Base-by-base conservation (phyloP, 2,329 filamentous ascomycete species). In the Pseudocercospora fijiensis region DNA sequence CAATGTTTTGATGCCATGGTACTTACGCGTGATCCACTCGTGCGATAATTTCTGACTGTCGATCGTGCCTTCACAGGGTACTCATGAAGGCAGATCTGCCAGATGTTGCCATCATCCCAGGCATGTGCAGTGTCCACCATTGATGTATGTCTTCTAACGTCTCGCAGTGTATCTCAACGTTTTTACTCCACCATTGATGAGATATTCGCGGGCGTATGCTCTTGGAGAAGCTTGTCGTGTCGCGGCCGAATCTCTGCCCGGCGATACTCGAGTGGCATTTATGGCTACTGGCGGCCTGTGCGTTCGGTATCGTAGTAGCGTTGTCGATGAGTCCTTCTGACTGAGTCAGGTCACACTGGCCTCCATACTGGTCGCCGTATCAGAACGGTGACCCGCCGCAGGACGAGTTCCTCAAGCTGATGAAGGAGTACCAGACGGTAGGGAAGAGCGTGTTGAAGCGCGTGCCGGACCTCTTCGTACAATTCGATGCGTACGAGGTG, bases 361-460 rank as follows among this genome's bases (percentile, higher is more conserved):
- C 49, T 9, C 49, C 49, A 52, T 52, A 52, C 26, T 52, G 49
- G 49, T 24, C 20, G 16, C 49, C 49, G 7, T 52, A 52, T 28
- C 49, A 52, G 26, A 52, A 52, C 16, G 49, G 49, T 26, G 49
- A 52, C 20, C 49, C 49, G 49, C 49, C 49, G 13, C 49, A 52
- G 24, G 49, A 52, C 24, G 49, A 52, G 49, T 52, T 52, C 24
- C 49, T 52, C 13, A 52, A 52, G 49, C 49, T 52, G 4, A 52
- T 52, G 49, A 52, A 52, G 49, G 49, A 52, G 24, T 52, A 52
- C 26, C 49, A 52, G 24, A 52, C 49, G 9, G 49, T 52, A 24
- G 49, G 49, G 22, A 52, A 52, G 10, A 52, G 49, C 24, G 49
- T 52, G 1, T 26, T 52, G 10, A 16, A 52, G 5, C 49, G 49